Conservation (phyloP, 495 filamentous ascomycete species). For the Trichocladium uniseriatum region DNA sequence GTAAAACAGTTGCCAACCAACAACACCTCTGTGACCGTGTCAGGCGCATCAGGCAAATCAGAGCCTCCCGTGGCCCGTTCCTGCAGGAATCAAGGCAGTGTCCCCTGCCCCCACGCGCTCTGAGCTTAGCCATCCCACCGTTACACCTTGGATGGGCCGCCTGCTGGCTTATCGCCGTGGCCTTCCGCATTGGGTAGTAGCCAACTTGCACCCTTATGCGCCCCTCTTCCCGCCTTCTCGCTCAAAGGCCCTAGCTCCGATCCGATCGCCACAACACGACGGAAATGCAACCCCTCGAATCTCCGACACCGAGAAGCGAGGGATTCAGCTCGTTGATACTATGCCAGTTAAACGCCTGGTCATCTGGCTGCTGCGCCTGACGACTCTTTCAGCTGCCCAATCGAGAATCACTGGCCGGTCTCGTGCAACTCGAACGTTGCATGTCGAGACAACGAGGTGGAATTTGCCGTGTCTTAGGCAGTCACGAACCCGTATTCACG, state of each 20-base stretch:
- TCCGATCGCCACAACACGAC: too few relatives aligned
- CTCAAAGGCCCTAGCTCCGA: neutral
- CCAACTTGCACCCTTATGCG: conserved; percentile 9
- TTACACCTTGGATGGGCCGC: conserved; percentile 6
- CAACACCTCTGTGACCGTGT: too few relatives aligned
- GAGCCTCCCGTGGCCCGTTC: neutral
- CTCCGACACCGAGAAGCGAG: neutral
- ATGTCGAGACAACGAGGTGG: too few relatives aligned
- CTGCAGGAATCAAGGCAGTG: neutral
- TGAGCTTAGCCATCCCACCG: too few relatives aligned
- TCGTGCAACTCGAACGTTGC: neutral
- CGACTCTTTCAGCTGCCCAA: conserved; percentile 2
- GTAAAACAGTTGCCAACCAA: too few relatives aligned
- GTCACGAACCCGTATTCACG: neutral
- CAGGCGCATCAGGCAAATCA: too few relatives aligned
- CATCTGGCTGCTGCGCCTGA: neutral
- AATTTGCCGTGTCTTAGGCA: neutral
- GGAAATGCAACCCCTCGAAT: neutral
- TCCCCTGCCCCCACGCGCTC: too few relatives aligned
- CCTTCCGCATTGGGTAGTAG: conserved; percentile 16
- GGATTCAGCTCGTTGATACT: neutral
- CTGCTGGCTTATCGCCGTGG: conserved; percentile 16
- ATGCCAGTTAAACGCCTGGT: neutral
- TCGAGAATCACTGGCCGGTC: conserved; percentile 1
- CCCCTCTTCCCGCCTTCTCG: neutral